Base-by-base conservation (phyloP, 371 early-diverging fungal genomes). In the Lichtheimia ornata region DNA sequence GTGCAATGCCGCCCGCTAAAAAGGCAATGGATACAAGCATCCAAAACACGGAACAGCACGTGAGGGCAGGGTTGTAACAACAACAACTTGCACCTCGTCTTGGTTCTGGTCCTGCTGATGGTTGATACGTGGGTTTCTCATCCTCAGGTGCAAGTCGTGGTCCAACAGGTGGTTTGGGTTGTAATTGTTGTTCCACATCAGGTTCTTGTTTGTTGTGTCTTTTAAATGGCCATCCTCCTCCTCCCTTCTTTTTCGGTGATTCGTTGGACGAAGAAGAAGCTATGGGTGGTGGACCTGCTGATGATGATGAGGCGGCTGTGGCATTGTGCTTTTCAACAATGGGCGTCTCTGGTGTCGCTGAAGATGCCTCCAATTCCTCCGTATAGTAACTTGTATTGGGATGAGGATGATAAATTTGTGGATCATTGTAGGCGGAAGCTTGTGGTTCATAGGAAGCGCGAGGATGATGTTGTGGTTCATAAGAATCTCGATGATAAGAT, bases 11-110 rank as follows among this genome's bases (percentile, higher is more conserved):
- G 20, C 59, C 67, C 14, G 68, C 67, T 24, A 66, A 20, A 55
- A 66, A 65, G 0, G 56, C 69, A 2, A 66, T 9, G 2, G 60
- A 49, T n/a, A 70, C 57, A 13, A 70, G 56, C 63, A 70, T 63
- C 18, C 70, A 65, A 50, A 70, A 70, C 17, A 62, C 61, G 14
- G 66, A 66, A 35, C 70, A 70, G 50, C 70, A 70, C 6, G 70
- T 66, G 50, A 66, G 50, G 0, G 62, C 70, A 15, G 70, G 66
- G 28, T 63, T 63, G 28, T 63, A 69, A 52, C 63, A 65, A 30
- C 65, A 65, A 50, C 56, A 56, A 27, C 17, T 43, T 44, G 63
- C 56, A 24, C 59, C 20, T 25, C 54, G 51, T 6, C 42, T 50
- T 50, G n/a, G 13, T n/a, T 56, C 58, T 15, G 28, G 50, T 52